Evolutionary conservation across 768 basidiomycete genomes (phyloP).

Genomic region (Pisolithus marmoratus): DNA sequence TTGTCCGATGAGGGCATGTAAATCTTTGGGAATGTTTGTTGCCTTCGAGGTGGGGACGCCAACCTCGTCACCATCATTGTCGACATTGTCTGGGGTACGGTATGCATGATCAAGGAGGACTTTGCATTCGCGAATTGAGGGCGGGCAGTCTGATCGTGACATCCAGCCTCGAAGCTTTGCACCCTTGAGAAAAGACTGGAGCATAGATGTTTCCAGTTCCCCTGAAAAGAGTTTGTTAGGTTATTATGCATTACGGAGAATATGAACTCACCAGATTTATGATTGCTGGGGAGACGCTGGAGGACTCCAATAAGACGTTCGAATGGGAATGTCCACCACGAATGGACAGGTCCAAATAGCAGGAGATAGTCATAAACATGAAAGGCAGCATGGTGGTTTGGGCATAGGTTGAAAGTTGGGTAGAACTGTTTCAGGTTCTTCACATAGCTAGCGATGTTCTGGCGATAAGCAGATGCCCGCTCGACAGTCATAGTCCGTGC

Average conservation of each 20-base stretch:
- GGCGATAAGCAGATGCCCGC: constrained; percentile 4
- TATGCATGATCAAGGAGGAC: constrained; percentile 1
- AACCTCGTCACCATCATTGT: not conserved
- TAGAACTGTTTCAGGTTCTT: constrained; percentile 14
- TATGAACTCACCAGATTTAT: constrained; percentile 17
- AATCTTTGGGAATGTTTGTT: not conserved
- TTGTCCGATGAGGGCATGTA: not conserved
- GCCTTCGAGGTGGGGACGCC: not conserved
- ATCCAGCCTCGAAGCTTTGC: constrained; percentile 11
- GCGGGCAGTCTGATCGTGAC: not conserved
- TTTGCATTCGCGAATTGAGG: constrained; percentile 4
- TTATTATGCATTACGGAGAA: constrained; percentile 4
- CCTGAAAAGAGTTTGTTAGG: constrained; percentile 4
- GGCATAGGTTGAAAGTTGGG: constrained; percentile 6
- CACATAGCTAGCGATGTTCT: constrained; percentile 13
- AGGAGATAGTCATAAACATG: constrained; percentile 29
- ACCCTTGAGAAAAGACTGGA: constrained; percentile 8
- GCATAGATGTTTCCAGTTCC: constrained; percentile 7
- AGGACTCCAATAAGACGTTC: constrained; percentile 33
- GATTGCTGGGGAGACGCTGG: constrained; percentile 29
- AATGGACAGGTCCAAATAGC: constrained; percentile 30
- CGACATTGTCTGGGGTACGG: not conserved
- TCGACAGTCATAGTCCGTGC: constrained; percentile 6
- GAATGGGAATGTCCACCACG: constrained; percentile 37
- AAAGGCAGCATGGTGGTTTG: constrained; percentile 28